phyloP scores from a whole-genome alignment of 129 eudicot species.

The carrot (Daucus carota) region DNA sequence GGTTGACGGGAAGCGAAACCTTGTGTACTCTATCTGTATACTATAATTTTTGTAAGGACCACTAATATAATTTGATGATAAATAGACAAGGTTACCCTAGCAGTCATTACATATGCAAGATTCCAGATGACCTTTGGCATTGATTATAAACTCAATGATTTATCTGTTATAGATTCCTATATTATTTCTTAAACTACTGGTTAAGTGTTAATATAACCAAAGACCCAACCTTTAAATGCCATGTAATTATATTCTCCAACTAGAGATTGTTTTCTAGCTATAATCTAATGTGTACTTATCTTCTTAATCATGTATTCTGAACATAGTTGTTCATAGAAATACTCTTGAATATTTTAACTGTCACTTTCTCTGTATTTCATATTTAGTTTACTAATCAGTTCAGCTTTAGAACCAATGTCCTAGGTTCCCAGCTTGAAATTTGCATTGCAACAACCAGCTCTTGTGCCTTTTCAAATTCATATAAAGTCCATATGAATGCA shows the following conservation, averaged over 20 bases:
- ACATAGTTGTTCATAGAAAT: neutral
- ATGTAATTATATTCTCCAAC: conserved; percentile 6
- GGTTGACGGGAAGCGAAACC: too few species aligned
- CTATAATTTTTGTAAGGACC: neutral
- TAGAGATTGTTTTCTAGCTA: neutral
- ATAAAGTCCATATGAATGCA: conserved; percentile 25
- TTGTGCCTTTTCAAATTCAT: conserved; percentile 8
- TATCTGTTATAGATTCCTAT: neutral
- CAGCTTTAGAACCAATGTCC: conserved; percentile 41
- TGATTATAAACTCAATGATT: conserved; percentile 4
- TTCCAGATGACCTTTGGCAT: neutral
- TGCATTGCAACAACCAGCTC: conserved; percentile 50
- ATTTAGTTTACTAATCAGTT: conserved; percentile 22
- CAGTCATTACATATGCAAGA: neutral
- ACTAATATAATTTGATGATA: neutral
- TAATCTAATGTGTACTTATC: neutral
- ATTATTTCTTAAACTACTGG: neutral
- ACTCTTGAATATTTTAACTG: conserved; percentile 15
- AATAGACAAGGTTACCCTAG: neutral
- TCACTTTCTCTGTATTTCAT: conserved; percentile 38
- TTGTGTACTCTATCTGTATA: neutral
- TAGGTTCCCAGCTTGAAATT: conserved; percentile 31
- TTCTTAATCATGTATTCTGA: neutral
- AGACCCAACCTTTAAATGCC: conserved; percentile 4
- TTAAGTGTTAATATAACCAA: neutral